Percentiles rank a stretch among this genome's conserved stretches.
Evolutionary conservation across 2,329 filamentous ascomycete species (phyloP).

Genomic region (Neonectria faginata): DNA sequence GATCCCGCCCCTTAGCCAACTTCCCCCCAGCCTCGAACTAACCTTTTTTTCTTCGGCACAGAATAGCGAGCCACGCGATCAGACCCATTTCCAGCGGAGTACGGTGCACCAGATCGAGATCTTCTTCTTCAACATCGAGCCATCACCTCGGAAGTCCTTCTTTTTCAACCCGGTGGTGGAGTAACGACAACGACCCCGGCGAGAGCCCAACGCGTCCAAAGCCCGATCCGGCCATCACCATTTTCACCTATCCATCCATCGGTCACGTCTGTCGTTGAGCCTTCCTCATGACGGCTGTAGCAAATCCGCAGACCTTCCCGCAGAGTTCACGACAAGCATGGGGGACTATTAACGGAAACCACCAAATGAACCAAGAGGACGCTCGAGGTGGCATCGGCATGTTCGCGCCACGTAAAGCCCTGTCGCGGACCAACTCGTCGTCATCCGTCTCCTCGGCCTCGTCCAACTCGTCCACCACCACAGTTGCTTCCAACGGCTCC

Average conservation of each 20-base stretch:
- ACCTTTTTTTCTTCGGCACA: slow-evolving; percentile 23
- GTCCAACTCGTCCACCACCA: slow-evolving; percentile 71
- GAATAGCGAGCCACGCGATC: slow-evolving; percentile 25
- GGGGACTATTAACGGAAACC: slow-evolving; percentile 68
- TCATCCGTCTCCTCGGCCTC: slow-evolving; percentile 91
- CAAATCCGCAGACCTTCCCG: slow-evolving; percentile 72
- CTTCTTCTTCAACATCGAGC: slow-evolving; percentile 13
- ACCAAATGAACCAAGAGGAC: slow-evolving; percentile 85
- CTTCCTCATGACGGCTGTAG: slow-evolving; percentile 75
- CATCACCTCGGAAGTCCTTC: slow-evolving; percentile 17
- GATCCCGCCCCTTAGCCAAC: slow-evolving; percentile 16
- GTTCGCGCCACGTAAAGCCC: slow-evolving; percentile 88
- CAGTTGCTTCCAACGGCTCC: slow-evolving; percentile 70
- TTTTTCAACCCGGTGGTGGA: slow-evolving; percentile 32
- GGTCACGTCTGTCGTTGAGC: slow-evolving; percentile 37
- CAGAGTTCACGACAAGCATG: slow-evolving; percentile 74
- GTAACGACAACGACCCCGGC: slow-evolving; percentile 37
- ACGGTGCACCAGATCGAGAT: slow-evolving; percentile 24
- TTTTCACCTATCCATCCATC: slow-evolving; percentile 38
- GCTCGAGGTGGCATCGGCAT: slow-evolving; percentile 74
- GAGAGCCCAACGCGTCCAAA: slow-evolving; percentile 37
- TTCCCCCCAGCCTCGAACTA: slow-evolving; percentile 22
- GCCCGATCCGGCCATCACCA: slow-evolving; percentile 37
- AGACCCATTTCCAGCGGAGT: slow-evolving; percentile 14
- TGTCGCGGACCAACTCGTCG: slow-evolving; percentile 90